Evolutionary conservation across 1,284 basidiomycete genomes (phyloP).

Genomic region (Ganoderma resinaceum): DNA sequence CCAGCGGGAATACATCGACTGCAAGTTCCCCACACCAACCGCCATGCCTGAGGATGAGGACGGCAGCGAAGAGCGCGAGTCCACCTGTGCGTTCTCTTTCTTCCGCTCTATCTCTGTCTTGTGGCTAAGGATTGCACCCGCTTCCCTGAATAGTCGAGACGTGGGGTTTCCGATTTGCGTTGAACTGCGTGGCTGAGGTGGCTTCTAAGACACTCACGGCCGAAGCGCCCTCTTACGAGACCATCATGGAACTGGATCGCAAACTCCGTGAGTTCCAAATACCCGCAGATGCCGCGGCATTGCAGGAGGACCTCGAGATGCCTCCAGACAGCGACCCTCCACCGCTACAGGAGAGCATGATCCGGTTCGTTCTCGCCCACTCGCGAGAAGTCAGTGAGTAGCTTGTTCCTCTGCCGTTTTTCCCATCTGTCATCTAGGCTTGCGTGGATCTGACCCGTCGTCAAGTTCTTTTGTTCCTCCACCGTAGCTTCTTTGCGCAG

Average conservation of each 20-base stretch:
- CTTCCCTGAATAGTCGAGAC: conserved; percentile 51
- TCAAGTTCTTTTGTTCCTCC: conserved; percentile 47
- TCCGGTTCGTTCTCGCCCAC: conserved; percentile 54
- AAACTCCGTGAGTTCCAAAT: conserved; percentile 72
- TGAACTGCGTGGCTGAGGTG: conserved; percentile 71
- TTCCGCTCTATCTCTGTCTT: background rate
- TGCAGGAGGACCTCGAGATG: conserved; percentile 39
- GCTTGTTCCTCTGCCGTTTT: background rate
- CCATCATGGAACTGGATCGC: conserved; percentile 75
- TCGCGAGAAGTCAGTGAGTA: conserved; percentile 45
- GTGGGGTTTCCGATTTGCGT: conserved; percentile 70
- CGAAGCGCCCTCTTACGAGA: conserved; percentile 66
- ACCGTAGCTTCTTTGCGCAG: conserved; percentile 49
- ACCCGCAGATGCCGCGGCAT: conserved; percentile 49
- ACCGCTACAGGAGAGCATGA: conserved; percentile 41
- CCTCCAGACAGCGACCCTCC: conserved; percentile 36
- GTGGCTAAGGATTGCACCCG: background rate
- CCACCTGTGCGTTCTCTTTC: conserved; percentile 46
- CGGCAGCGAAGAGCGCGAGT: conserved; percentile 43
- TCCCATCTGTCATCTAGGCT: background rate
- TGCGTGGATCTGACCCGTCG: background rate
- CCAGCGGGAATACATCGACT: conserved; percentile 41
- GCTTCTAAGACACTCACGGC: conserved; percentile 67
- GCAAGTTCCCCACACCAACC: conserved; percentile 39
- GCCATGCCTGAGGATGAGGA: conserved; percentile 34